Conservation (phyloP, 1,284 basidiomycete genomes). For the Sutorius eximius region DNA sequence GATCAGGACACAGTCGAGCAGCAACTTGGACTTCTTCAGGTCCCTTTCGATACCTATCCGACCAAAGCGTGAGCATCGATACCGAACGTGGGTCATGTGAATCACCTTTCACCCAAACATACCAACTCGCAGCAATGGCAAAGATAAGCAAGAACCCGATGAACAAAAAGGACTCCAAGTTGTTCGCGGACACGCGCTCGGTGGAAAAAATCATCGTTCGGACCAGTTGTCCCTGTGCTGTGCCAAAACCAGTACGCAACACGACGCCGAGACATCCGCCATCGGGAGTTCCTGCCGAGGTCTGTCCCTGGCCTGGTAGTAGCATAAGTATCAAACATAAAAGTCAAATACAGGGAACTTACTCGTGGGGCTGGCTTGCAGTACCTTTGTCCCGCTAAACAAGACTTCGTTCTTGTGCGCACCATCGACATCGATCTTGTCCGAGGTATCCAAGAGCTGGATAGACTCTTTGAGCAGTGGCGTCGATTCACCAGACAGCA, state of each 20-base stretch:
- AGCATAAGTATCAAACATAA: not conserved
- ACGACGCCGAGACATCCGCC: slow-evolving; percentile 89
- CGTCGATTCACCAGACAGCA: slow-evolving; percentile 96
- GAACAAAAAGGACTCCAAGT: slow-evolving; percentile 90
- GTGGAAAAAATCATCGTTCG: slow-evolving; percentile 98
- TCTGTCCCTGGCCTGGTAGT: slow-evolving; percentile 39
- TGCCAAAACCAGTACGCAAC: slow-evolving; percentile 94
- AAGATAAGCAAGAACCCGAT: slow-evolving; percentile 96
- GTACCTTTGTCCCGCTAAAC: slow-evolving; percentile 92
- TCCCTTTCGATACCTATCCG: slow-evolving; percentile 75
- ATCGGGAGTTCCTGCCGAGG: slow-evolving; percentile 72
- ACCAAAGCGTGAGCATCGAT: slow-evolving; percentile 5
- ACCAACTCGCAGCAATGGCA: slow-evolving; percentile 92
- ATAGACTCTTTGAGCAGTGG: slow-evolving; percentile 92
- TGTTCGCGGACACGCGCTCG: slow-evolving; percentile 93
- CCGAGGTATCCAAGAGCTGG: slow-evolving; percentile 74
- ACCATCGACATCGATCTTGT: slow-evolving; percentile 81
- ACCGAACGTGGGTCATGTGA: not conserved
- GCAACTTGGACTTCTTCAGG: slow-evolving; percentile 88
- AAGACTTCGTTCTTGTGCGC: slow-evolving; percentile 85
- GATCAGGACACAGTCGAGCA: slow-evolving; percentile 92
- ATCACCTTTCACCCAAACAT: slow-evolving; percentile 91
- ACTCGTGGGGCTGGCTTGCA: slow-evolving; percentile 73
- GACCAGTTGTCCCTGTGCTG: slow-evolving; percentile 92
- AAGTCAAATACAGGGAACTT: not conserved